A percentile compares a stretch with the other conserved stretches of the same genome.
Conservation (phyloP, 225 moss, liverwort and hornwort genomes). For the Asterella californica region DNA sequence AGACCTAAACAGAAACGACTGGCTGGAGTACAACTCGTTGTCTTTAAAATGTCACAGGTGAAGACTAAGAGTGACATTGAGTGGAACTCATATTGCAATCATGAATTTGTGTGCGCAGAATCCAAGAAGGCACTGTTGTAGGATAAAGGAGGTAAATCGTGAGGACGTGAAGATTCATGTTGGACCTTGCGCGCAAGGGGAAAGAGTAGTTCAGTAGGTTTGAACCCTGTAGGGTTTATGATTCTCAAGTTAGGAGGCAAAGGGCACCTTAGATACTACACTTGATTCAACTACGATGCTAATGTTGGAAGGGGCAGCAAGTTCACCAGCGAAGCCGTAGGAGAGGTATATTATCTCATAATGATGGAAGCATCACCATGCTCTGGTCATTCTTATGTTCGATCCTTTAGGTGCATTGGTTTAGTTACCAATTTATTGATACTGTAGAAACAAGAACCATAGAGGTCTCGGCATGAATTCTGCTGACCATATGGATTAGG, state of each 20-base stretch:
- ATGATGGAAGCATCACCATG: background rate
- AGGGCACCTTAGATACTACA: background rate
- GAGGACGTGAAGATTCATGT: conserved; percentile 28
- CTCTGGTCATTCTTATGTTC: background rate
- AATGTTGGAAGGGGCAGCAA: background rate
- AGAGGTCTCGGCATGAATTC: background rate
- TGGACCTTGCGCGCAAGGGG: conserved; percentile 37
- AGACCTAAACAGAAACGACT: background rate
- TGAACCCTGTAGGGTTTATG: background rate
- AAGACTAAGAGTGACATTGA: background rate
- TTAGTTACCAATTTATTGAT: background rate
- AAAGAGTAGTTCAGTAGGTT: conserved; percentile 14
- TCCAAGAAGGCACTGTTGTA: conserved; percentile 48
- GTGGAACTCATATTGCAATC: background rate
- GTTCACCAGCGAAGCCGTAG: background rate
- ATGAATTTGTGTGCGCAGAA: conserved; percentile 8
- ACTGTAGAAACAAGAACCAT: background rate
- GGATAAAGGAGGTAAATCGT: conserved; percentile 23
- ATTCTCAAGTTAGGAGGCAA: background rate
- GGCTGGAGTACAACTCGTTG: background rate
- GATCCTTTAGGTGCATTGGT: background rate
- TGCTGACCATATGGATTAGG: background rate
- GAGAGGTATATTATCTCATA: background rate
- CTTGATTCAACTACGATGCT: background rate
- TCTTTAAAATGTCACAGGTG: background rate